A percentile compares a stretch with the other conserved stretches of the same genome.
These are phyloP conservation scores for Bruguiera parviflora DNA, from an alignment of 345 rosid genomes.

Conservation along the genomic window DNA sequence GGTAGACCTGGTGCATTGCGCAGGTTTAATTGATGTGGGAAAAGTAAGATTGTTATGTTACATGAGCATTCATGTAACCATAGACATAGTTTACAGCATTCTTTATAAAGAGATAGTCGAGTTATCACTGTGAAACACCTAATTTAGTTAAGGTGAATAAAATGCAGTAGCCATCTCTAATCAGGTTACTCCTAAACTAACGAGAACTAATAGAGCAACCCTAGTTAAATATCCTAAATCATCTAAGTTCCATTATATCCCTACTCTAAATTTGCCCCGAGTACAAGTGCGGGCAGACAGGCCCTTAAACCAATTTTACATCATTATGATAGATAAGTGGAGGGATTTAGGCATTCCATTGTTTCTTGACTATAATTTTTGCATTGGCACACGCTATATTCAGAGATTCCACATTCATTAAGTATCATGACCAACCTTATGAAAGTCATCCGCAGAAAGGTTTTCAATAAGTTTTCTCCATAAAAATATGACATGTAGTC, in stretches of 20 bases:
- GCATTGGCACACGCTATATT: background rate
- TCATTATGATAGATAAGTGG: too few relatives aligned
- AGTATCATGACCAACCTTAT: conserved; percentile 35
- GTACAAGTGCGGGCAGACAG: too few relatives aligned
- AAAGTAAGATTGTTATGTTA: background rate
- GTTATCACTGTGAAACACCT: background rate
- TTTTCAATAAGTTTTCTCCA: conserved; percentile 22
- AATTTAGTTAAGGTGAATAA: too few relatives aligned
- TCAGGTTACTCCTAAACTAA: too few relatives aligned
- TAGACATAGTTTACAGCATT: background rate
- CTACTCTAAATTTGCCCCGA: too few relatives aligned
- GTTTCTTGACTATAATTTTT: background rate
- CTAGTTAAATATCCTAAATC: too few relatives aligned
- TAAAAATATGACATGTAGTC: background rate
- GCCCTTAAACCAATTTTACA: too few relatives aligned
- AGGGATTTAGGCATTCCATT: background rate
- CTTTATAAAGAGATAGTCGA: background rate
- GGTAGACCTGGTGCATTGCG: background rate
- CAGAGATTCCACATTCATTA: background rate
- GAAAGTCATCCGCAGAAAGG: conserved; percentile 34
- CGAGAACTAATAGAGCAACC: too few relatives aligned
- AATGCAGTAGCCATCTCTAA: background rate
- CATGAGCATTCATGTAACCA: too few relatives aligned
- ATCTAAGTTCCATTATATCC: too few relatives aligned
- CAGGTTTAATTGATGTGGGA: background rate